Percentiles rank a stretch among this genome's conserved stretches.
These are phyloP conservation scores for Trichophyton equinum DNA, from an alignment of 2,329 filamentous ascomycete genomes.

Conservation along the genomic window DNA sequence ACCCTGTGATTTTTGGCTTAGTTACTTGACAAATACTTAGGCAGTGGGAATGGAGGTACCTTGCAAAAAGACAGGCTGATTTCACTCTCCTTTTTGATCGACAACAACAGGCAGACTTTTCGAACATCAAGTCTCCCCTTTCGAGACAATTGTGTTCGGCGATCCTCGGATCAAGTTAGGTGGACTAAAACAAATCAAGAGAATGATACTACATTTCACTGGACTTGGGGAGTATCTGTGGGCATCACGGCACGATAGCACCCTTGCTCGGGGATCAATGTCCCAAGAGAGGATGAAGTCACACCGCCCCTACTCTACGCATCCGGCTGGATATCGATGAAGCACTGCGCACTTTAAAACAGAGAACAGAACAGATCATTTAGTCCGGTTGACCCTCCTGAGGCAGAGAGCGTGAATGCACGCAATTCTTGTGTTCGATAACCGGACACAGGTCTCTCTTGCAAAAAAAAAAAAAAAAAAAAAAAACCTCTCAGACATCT, in stretches of 20 bases:
- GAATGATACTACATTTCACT: background rate
- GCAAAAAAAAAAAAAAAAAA: background rate
- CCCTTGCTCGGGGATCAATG: background rate
- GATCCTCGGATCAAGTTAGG: background rate
- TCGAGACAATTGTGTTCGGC: background rate
- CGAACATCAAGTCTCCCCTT: background rate
- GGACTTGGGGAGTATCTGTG: background rate
- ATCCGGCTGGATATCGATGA: too few species aligned
- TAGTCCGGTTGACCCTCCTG: too few species aligned
- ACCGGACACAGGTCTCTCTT: background rate
- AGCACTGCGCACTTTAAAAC: too few species aligned
- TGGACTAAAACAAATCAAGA: background rate
- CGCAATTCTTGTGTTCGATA: too few species aligned
- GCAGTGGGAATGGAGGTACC: background rate
- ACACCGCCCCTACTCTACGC: background rate
- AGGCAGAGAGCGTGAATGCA: too few species aligned
- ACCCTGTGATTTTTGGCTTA: background rate
- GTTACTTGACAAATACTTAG: background rate
- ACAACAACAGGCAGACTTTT: background rate
- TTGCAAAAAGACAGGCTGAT: background rate
- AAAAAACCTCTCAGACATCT: background rate
- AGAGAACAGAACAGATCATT: too few species aligned
- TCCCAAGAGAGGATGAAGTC: background rate
- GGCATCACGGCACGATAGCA: background rate
- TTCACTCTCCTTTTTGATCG: background rate